Percentiles rank a stretch among this genome's conserved stretches.
Conservation (phyloP, 352 stramenopile genomes). For the Pythium myriotylum region DNA sequence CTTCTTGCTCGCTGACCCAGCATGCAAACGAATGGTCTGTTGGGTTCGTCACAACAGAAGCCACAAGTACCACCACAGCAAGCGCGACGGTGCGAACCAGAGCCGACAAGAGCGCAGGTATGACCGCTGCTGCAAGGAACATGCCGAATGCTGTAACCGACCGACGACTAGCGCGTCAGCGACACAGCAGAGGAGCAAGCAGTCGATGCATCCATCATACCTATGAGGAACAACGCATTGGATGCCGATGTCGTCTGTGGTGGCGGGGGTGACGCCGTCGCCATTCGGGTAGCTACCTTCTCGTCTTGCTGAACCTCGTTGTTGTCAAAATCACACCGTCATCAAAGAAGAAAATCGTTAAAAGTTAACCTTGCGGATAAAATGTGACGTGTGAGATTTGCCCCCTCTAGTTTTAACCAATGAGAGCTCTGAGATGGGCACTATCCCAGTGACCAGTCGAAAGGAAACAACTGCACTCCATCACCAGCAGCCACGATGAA, state of each 20-base stretch:
- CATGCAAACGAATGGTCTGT: conserved; percentile 71
- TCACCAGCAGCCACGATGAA: conserved; percentile 90
- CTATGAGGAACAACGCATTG: conserved; percentile 73
- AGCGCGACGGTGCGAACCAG: conserved; percentile 46
- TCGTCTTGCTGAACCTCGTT: no score
- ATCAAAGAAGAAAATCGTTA: conserved; percentile 1
- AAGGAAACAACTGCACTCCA: conserved; percentile 14
- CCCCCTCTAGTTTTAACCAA: conserved; percentile 25
- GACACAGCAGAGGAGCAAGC: background rate
- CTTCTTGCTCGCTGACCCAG: conserved; percentile 68
- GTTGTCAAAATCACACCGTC: background rate
- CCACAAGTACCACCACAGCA: conserved; percentile 25
- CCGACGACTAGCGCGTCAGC: background rate
- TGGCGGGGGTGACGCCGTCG: conserved; percentile 12
- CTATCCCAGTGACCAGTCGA: conserved; percentile 29
- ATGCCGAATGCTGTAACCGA: conserved; percentile 52
- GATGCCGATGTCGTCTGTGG: conserved; percentile 42
- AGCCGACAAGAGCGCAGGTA: conserved; percentile 56
- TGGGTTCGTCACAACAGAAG: conserved; percentile 58
- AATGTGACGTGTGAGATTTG: conserved; percentile 20
- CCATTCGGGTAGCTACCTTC: conserved; percentile 10
- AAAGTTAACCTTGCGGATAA: conserved; percentile 4
- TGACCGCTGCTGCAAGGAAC: conserved; percentile 68
- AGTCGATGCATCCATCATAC: conserved; percentile 32
- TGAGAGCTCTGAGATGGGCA: conserved; percentile 3